A percentile compares a stretch with the other conserved stretches of the same genome.
phyloP scores from a whole-genome alignment of 2,329 filamentous ascomycete genomes.

The Leptographium wingfieldii region DNA sequence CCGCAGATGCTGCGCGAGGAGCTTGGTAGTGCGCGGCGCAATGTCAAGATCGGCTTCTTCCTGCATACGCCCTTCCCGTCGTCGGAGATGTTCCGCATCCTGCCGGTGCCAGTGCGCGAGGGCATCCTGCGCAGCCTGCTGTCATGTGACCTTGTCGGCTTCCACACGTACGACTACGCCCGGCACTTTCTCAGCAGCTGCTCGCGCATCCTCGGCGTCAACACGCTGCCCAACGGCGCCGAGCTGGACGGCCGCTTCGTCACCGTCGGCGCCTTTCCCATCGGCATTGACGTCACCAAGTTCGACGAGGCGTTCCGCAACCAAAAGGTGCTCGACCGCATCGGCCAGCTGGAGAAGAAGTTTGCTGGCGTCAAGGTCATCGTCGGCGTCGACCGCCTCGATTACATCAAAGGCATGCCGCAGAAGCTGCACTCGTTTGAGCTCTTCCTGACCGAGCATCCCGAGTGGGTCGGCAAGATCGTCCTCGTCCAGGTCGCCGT shows the following conservation, averaged over 20 bases:
- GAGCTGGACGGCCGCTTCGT: slow-evolving; percentile 82
- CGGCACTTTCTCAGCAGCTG: slow-evolving; percentile 94
- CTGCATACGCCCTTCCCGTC: slow-evolving; percentile 94
- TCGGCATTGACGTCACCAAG: slow-evolving; percentile 95
- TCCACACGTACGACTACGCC: slow-evolving; percentile 99
- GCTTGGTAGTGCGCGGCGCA: slow-evolving; percentile 67
- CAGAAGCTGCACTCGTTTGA: slow-evolving; percentile 95
- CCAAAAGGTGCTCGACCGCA: slow-evolving; percentile 75
- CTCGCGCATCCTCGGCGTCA: slow-evolving; percentile 66
- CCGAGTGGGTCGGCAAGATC: slow-evolving; percentile 96
- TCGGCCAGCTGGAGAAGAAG: slow-evolving; percentile 72
- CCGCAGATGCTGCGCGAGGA: slow-evolving; percentile 91
- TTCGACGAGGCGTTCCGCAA: slow-evolving; percentile 82
- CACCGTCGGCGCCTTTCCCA: slow-evolving; percentile 89
- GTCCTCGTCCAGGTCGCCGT: slow-evolving; percentile 94
- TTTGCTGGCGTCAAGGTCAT: slow-evolving; percentile 95
- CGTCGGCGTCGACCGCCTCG: slow-evolving; percentile 88
- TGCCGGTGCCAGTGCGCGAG: slow-evolving; percentile 88
- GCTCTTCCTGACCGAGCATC: slow-evolving; percentile 91
- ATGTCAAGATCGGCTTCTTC: slow-evolving; percentile 97
- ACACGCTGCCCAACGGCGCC: slow-evolving; percentile 88
- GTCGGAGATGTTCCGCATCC: slow-evolving; percentile 90
- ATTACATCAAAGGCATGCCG: slow-evolving; percentile 98
- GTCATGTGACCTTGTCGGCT: slow-evolving; percentile 89
- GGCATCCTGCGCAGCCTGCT: slow-evolving; percentile 77